A percentile compares a stretch with the other conserved stretches of the same genome.
phyloP scores from a whole-genome alignment of 768 basidiomycete genomes.

The Postia placenta region DNA sequence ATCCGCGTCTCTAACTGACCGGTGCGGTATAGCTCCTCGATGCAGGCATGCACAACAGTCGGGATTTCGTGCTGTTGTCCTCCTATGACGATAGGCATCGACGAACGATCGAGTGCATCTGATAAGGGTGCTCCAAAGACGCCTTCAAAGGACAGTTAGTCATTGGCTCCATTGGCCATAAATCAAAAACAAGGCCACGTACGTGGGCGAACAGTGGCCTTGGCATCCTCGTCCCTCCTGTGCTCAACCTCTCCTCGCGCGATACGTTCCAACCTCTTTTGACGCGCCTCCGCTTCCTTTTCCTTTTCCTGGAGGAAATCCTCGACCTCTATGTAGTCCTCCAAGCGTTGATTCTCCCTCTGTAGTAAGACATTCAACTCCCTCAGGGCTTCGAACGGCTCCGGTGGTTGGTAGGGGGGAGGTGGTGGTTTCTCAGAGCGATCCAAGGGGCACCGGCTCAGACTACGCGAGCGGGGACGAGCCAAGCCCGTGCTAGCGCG shows the following conservation, averaged over 20 bases:
- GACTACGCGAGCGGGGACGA: background rate
- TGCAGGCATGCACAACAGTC: slow-evolving; percentile 31
- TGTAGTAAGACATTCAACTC: slow-evolving; percentile 7
- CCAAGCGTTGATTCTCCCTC: slow-evolving; percentile 10
- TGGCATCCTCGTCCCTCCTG: background rate
- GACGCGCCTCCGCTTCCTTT: background rate
- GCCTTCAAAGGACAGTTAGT: slow-evolving; percentile 16
- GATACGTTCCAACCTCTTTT: background rate
- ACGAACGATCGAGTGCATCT: slow-evolving; percentile 27
- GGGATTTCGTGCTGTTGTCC: slow-evolving; percentile 35
- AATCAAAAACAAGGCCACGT: background rate
- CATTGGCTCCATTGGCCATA: background rate
- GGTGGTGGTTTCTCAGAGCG: slow-evolving; percentile 8
- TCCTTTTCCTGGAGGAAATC: slow-evolving; percentile 7
- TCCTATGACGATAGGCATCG: slow-evolving; percentile 27
- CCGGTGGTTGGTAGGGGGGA: slow-evolving; percentile 8
- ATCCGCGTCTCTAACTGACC: slow-evolving; percentile 19
- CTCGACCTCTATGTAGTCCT: slow-evolving; percentile 17
- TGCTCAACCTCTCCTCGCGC: background rate
- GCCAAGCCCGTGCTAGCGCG: background rate
- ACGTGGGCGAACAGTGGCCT: background rate
- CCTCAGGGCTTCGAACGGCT: slow-evolving; percentile 8
- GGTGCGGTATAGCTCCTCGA: slow-evolving; percentile 43
- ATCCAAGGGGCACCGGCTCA: background rate
- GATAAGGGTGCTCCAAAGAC: slow-evolving; percentile 32